Evolutionary conservation across 768 basidiomycete genomes (phyloP).

Genomic region (Myochromella boudieri): DNA sequence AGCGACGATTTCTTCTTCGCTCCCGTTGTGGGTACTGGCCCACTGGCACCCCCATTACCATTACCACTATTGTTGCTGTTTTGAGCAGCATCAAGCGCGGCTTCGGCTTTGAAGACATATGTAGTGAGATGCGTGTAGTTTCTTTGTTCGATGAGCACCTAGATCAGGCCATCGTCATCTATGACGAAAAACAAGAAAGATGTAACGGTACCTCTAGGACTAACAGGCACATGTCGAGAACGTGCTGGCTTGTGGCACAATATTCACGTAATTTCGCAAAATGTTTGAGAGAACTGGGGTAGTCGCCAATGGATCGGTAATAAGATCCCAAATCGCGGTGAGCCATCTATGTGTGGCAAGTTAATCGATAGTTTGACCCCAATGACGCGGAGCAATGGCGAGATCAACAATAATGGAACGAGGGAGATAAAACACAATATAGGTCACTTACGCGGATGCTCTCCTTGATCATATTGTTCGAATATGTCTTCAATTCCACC

Average conservation of each 20-base stretch:
- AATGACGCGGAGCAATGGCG: neutral
- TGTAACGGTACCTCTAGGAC: constrained; percentile 72
- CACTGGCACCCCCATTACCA: constrained; percentile 17
- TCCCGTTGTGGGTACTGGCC: constrained; percentile 22
- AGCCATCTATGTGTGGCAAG: constrained; percentile 70
- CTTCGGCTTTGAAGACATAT: constrained; percentile 97
- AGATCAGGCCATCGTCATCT: constrained; percentile 3
- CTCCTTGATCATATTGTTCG: constrained; percentile 98
- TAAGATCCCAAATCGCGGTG: constrained; percentile 87
- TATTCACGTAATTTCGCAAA: constrained; percentile 92
- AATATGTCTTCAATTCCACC: constrained; percentile 92
- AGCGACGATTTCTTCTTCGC: constrained; percentile 49
- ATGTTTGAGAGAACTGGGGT: constrained; percentile 69
- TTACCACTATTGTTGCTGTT: constrained; percentile 28
- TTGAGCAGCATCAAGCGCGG: constrained; percentile 70
- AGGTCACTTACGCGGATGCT: constrained; percentile 76
- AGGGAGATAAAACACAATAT: neutral
- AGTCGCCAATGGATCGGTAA: constrained; percentile 73
- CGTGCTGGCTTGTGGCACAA: constrained; percentile 86
- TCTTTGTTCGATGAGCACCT: constrained; percentile 84
- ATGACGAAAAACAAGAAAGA: neutral
- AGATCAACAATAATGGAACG: too few relatives aligned
- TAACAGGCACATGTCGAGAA: constrained; percentile 90
- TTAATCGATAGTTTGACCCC: too few relatives aligned
- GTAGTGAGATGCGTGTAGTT: constrained; percentile 86